Conservation (phyloP, 805 yeast species). For the Sungouiozyma ichnusensis region DNA sequence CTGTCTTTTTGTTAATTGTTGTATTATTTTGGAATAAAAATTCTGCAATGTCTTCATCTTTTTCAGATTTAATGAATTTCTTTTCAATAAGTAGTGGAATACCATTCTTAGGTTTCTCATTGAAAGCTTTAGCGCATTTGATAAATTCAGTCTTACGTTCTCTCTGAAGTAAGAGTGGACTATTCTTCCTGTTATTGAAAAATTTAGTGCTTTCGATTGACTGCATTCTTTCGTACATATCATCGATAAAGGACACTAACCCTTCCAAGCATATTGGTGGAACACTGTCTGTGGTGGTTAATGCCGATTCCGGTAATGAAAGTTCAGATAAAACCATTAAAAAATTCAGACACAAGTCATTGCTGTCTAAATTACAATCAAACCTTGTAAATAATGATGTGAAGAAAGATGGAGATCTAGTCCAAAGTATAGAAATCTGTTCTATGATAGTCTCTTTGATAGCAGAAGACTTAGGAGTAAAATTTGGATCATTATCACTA, state of each 20-base stretch:
- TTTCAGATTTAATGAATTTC: conserved; percentile 45
- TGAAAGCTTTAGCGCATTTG: conserved; percentile 63
- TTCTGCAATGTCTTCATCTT: conserved; percentile 57
- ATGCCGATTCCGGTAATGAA: conserved; percentile 79
- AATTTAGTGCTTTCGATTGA: conserved; percentile 14
- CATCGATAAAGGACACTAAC: conserved; percentile 55
- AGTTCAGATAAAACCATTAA: conserved; percentile 64
- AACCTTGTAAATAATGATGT: conserved; percentile 67
- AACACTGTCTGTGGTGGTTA: conserved; percentile 67
- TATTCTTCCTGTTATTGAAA: conserved; percentile 16
- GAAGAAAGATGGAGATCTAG: conserved; percentile 68
- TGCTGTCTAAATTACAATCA: conserved; percentile 84
- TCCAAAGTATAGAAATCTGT: conserved; percentile 71
- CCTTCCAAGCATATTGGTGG: conserved; percentile 95
- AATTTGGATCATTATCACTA: background rate
- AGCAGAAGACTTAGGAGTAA: conserved; percentile 29
- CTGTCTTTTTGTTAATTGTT: conserved; percentile 71
- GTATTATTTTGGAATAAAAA: conserved; percentile 74
- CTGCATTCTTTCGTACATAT: conserved; percentile 40
- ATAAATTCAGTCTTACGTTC: conserved; percentile 63
- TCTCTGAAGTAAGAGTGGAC: conserved; percentile 24
- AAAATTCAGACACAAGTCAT: conserved; percentile 60
- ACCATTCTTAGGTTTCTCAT: conserved; percentile 71
- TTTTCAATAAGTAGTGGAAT: conserved; percentile 50
- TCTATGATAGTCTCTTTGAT: conserved; percentile 78